Evolutionary conservation across 495 filamentous ascomycete genomes (phyloP).

Genomic region (Tuber microsphaerosporum): DNA sequence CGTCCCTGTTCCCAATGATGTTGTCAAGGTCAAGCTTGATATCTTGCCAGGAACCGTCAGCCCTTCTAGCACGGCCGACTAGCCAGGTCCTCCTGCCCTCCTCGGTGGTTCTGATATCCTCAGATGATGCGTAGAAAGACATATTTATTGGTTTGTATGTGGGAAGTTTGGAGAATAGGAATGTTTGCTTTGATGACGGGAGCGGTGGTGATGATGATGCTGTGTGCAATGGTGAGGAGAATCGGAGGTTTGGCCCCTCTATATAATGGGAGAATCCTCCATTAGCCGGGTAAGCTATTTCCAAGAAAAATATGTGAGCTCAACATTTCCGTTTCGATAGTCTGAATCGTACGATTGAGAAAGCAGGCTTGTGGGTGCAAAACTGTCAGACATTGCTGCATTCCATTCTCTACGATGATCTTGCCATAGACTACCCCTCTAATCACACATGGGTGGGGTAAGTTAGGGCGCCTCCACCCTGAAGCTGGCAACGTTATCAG

Average conservation of each 20-base stretch:
- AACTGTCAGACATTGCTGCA: not conserved
- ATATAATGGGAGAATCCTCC: not conserved
- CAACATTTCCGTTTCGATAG: not conserved
- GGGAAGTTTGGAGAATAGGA: not conserved
- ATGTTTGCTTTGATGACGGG: not conserved
- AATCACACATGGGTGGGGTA: not conserved
- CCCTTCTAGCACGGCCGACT: constrained; percentile 30
- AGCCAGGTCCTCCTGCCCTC: constrained; percentile 33
- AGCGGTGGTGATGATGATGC: not conserved
- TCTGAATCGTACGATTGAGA: not conserved
- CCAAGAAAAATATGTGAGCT: not conserved
- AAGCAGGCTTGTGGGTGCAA: not conserved
- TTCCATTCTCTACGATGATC: not conserved
- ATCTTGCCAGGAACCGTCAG: constrained; percentile 37
- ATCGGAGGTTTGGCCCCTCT: not conserved
- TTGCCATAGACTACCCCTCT: not conserved
- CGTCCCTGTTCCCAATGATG: constrained; percentile 44
- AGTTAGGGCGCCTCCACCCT: not conserved
- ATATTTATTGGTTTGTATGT: constrained; percentile 29
- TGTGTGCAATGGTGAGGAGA: not conserved
- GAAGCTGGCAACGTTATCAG: not conserved
- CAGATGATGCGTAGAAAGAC: constrained; percentile 44
- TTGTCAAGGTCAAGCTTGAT: constrained; percentile 42
- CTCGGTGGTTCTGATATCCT: constrained; percentile 40
- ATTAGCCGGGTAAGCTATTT: not conserved